Percentiles rank a stretch among this genome's conserved stretches.
Conservation (phyloP, 345 rosid species). For the Brassica cretica region DNA sequence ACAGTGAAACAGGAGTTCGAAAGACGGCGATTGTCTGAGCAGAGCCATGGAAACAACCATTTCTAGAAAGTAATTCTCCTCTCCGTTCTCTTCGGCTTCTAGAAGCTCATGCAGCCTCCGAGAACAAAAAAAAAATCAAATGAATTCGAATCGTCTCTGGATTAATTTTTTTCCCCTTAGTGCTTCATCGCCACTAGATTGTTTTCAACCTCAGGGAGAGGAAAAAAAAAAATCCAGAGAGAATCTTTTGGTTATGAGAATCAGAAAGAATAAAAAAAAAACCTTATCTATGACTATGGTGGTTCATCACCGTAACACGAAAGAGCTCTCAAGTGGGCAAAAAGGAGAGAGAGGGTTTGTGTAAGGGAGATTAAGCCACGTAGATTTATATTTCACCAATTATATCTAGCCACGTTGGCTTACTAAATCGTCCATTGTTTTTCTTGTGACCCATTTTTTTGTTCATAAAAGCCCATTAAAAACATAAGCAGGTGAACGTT, state of each 20-base stretch:
- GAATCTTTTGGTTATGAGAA: neutral
- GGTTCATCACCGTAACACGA: slow-evolving; percentile 29
- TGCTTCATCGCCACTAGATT: neutral
- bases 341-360: slow-evolving; percentile 23
- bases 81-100: slow-evolving; percentile 29
- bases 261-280: neutral
- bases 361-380: slow-evolving; percentile 39
- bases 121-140: neutral
- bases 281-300: slow-evolving; percentile 43
- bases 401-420: slow-evolving; percentile 31
- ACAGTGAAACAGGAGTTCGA: slow-evolving; percentile 33
- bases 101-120: slow-evolving; percentile 63
- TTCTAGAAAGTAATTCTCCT: slow-evolving; percentile 7
- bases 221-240: neutral
- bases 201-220: neutral
- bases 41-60: slow-evolving; percentile 54
- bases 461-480: neutral
- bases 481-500: neutral
- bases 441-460: neutral
- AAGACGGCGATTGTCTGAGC: slow-evolving; percentile 43
- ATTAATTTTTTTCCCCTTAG: neutral
- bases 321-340: slow-evolving; percentile 27
- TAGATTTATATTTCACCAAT: slow-evolving; percentile 7
- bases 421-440: neutral
- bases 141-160: slow-evolving; percentile 8